Evolutionary conservation across 352 stramenopile genomes (phyloP), one percentile per base, ranked within the genome.

Genomic region (Phytopythium boreale): DNA sequence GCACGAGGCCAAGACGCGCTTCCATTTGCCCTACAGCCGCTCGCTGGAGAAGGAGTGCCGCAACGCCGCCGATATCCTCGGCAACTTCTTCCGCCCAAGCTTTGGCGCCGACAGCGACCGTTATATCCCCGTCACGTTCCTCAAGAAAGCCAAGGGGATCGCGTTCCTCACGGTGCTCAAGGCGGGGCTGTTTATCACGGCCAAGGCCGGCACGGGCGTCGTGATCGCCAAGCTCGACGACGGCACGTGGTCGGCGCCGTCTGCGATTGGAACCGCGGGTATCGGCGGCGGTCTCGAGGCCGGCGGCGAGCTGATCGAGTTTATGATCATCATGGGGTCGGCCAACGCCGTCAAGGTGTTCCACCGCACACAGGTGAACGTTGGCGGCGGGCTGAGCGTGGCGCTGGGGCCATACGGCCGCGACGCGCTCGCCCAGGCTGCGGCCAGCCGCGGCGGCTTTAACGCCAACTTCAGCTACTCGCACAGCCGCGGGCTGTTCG

Each of bases 391-490:
- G 2, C 70, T 98, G 27, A 97, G 90, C 39, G 78, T 98, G 10
- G 90, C 92, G 0, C 71, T 98, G 5, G 95, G 95, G 3, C 94
- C 95, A 7, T 84, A 98, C 34, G 95, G 95, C 52, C 78, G 93
- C 29, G 87, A 91, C 60, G 88, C 84, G 9, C 68, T 84, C 34
- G 79, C 92, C 0, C 90, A 98, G 63, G 94, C 88, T 0, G 85
- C 82, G n/a, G 83, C 82, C 1, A 85, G 82, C 55, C 77, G 79
- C 36, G 76, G 79, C 36, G 80, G 88, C 44, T 71, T 93, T 82
- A 84, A 96, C 75, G 69, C 92, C 1, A 98, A 98, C 69, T 98
- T 97, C 72, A 97, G 91, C 51, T 98, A 98, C 66, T 96, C 81
- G 31, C 82, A 98, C 39, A 96, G 83, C 57, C 93, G 95, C 39